Evolutionary conservation across 2,329 filamentous ascomycete species (phyloP), one percentile per base, ranked within the genome.

Genomic region (Neonectria sp.): DNA sequence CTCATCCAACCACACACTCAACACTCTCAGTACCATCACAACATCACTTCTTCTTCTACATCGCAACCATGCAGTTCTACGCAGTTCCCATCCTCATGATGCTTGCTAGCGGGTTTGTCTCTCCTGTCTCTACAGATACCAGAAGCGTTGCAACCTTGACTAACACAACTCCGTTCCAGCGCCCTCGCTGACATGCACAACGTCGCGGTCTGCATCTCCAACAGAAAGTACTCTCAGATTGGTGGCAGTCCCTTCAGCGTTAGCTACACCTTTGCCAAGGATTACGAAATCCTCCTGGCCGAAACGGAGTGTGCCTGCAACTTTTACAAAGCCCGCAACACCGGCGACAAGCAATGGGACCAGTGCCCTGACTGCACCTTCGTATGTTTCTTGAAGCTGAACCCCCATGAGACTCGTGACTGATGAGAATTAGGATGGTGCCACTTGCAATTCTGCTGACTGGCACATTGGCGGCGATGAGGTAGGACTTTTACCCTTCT

Each of bases 401-500:
- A 21, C 21, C 21, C 21, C 21, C 21, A 21, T 21, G 21, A 21
- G 21, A 21, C 21, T 21, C 21, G 21, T 21, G 21, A 21, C 21
- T 21, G 21, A 21, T 21, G 21, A 21, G 21, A 21, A 37, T 1
- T 24, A 71, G 69, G 69, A 71, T 9, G 66, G 66, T 3, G 52
- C 52, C 3, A 48, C 29, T 15, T 71, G 63, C 11, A 48, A 56
- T 6, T 71, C 69, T 15, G 24, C 31, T 0, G 57, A 13, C 9
- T 69, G 69, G 63, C 67, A 71, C 15, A 71, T 69, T 43, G 69
- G 69, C 6, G 69, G 67, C 21, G 69, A 71, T n/a, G 69, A 71
- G 63, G 69, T 69, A 24, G 65, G 63, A 37, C 15, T 8, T 2
- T 31, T 51, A 11, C 35, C 6, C 13, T 31, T 51, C 25, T 6